These are phyloP conservation scores for Batkoa obscura DNA, from an alignment of 371 early-diverging fungal species.

Conservation along the genomic window DNA sequence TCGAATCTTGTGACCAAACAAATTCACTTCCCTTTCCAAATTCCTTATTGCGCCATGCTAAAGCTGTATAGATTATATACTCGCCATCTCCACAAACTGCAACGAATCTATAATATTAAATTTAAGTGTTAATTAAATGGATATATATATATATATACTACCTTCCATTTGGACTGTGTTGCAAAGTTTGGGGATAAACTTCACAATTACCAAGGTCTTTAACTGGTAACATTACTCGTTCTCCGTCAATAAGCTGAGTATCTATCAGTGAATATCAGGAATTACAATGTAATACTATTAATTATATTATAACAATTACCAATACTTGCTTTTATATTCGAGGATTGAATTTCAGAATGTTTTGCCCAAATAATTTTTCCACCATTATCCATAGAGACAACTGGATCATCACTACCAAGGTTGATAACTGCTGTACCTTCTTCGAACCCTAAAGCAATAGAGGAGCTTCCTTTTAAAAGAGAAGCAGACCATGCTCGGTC, in stretches of 20 bases:
- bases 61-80: conserved; percentile 96
- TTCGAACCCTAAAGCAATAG: conserved; percentile 87
- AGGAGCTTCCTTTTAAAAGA: conserved; percentile 63
- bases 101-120: conserved; percentile 51
- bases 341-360: conserved; percentile 86
- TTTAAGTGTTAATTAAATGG: too few relatives aligned
- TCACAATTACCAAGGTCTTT: conserved; percentile 97
- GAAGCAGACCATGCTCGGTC: conserved; percentile 92
- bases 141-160: too few relatives aligned
- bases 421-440: conserved; percentile 88
- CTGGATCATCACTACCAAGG: conserved; percentile 90
- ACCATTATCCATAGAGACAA: conserved; percentile 86
- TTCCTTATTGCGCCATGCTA: conserved; percentile 97
- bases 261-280: conserved; percentile 14
- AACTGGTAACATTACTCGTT: conserved; percentile 57
- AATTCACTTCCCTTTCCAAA: conserved; percentile 90
- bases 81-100: conserved; percentile 98
- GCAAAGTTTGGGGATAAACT: conserved; percentile 83
- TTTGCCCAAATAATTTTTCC: conserved; percentile 97
- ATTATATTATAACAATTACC: conserved; percentile 21
- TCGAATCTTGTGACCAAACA: conserved; percentile 91
- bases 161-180: conserved; percentile 92
- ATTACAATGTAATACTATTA: neutral
- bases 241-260: conserved; percentile 72
- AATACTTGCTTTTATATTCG: conserved; percentile 67